Conservation (phyloP, 345 rosid genomes). For the Anastatica hierochuntica region DNA sequence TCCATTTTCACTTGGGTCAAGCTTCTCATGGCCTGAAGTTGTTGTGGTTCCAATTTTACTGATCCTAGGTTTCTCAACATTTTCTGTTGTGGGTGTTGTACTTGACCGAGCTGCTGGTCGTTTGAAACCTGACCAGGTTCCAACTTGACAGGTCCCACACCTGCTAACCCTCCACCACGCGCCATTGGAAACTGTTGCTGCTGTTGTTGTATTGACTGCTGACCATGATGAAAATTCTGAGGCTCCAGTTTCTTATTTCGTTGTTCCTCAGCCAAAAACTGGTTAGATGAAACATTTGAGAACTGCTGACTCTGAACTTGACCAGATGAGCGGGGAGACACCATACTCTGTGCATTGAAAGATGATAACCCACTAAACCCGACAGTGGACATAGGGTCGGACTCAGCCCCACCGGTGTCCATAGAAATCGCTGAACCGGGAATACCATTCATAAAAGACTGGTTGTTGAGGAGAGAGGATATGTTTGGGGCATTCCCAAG, state of each 20-base stretch:
- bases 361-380: slow-evolving; percentile 60
- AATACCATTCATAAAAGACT: slow-evolving; percentile 75
- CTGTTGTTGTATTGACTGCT: no score
- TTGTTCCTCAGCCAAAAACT: slow-evolving; percentile 57
- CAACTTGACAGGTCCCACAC: slow-evolving; percentile 67
- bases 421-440: slow-evolving; percentile 44
- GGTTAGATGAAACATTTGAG: slow-evolving; percentile 50
- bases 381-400: slow-evolving; percentile 55
- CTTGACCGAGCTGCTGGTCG: slow-evolving; percentile 70
- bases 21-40: slow-evolving; percentile 49
- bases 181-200: slow-evolving; percentile 38
- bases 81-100: slow-evolving; percentile 53
- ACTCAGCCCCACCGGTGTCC: slow-evolving; percentile 60
- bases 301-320: slow-evolving; percentile 79
- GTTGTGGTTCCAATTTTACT: slow-evolving; percentile 75
- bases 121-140: slow-evolving; percentile 59
- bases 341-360: slow-evolving; percentile 50
- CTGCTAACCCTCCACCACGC: no score
- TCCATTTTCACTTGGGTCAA: slow-evolving; percentile 68
- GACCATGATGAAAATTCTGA: slow-evolving; percentile 69
- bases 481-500: slow-evolving; percentile 71
- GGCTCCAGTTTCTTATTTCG: slow-evolving; percentile 55
- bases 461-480: slow-evolving; percentile 65
- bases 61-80: slow-evolving; percentile 49
- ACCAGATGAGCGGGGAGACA: slow-evolving; percentile 51